Evolutionary conservation across 257 asterid genomes (phyloP).

Genomic region (Solanum tacnaense): DNA sequence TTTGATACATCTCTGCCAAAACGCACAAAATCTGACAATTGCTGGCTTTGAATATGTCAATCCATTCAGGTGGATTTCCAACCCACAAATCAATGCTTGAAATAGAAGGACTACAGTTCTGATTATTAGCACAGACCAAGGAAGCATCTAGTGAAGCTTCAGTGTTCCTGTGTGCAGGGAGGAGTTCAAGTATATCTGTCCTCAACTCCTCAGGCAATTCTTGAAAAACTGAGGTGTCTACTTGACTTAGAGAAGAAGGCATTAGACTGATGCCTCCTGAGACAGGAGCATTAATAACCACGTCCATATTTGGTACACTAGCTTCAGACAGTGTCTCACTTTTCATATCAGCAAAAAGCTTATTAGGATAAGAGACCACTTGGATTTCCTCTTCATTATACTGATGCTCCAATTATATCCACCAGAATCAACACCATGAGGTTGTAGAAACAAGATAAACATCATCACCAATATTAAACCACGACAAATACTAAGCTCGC

Average conservation of each 20-base stretch:
- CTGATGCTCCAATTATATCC: background rate
- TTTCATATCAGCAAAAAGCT: slow-evolving; percentile 20
- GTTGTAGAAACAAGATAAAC: background rate
- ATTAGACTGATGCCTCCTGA: slow-evolving; percentile 27
- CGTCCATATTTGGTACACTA: background rate
- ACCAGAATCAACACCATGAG: background rate
- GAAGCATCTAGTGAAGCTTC: slow-evolving; percentile 24
- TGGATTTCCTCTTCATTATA: slow-evolving; percentile 2
- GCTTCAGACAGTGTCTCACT: slow-evolving; percentile 9
- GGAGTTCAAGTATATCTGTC: slow-evolving; percentile 59
- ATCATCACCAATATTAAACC: background rate
- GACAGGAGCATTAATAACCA: slow-evolving; percentile 13
- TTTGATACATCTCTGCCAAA: slow-evolving; percentile 36
- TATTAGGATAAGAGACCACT: background rate
- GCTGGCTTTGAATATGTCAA: slow-evolving; percentile 46
- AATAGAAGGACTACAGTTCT: slow-evolving; percentile 17
- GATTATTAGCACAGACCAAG: slow-evolving; percentile 19
- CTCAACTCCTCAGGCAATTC: slow-evolving; percentile 80
- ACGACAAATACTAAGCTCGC: background rate
- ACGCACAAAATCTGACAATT: slow-evolving; percentile 28
- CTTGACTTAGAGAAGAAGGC: slow-evolving; percentile 91
- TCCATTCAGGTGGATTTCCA: slow-evolving; percentile 85
- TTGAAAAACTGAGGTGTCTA: slow-evolving; percentile 67
- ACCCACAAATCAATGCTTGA: slow-evolving; percentile 47
- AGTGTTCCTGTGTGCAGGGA: slow-evolving; percentile 55